Evolutionary conservation across 176 grass and related monocot species (phyloP).

Genomic region (Cenchrus purpureus): DNA sequence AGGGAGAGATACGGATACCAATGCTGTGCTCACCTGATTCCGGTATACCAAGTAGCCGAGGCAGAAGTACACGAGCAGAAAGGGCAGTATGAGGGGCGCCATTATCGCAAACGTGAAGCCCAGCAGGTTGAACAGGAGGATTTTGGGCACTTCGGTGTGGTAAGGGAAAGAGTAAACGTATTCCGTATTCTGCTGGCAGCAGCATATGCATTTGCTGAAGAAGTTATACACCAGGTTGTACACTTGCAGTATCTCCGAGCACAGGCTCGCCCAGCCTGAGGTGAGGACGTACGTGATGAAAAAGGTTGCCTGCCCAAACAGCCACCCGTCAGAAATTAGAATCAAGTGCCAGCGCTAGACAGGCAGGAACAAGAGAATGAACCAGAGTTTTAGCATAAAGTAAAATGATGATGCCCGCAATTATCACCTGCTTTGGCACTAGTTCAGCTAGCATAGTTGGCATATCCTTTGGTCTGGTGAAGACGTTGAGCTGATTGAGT

Average conservation of each 20-base stretch:
- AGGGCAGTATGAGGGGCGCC: conserved; percentile 91
- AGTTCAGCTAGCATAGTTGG: conserved; percentile 81
- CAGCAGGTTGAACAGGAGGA: conserved; percentile 76
- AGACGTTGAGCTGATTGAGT: conserved; percentile 67
- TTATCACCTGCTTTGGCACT: conserved; percentile 85
- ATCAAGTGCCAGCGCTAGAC: background rate
- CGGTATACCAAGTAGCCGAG: conserved; percentile 91
- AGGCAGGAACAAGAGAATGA: background rate
- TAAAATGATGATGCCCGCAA: background rate
- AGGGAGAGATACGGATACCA: too few species aligned
- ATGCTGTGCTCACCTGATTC: conserved; percentile 63
- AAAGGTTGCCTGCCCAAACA: conserved; percentile 76
- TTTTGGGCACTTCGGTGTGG: conserved; percentile 90
- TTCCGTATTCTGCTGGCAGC: conserved; percentile 60
- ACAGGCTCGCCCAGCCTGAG: conserved; percentile 86
- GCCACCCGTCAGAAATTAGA: background rate
- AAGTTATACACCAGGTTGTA: conserved; percentile 73
- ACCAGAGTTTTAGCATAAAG: background rate
- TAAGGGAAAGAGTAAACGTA: conserved; percentile 85
- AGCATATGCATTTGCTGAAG: conserved; percentile 58
- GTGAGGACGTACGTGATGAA: conserved; percentile 97
- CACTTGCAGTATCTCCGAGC: conserved; percentile 89
- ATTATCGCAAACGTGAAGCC: conserved; percentile 93
- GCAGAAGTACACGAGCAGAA: conserved; percentile 88
- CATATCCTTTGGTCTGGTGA: conserved; percentile 79